phyloP scores from a whole-genome alignment of 2,329 filamentous ascomycete genomes.

The Nigrospora oryzae region DNA sequence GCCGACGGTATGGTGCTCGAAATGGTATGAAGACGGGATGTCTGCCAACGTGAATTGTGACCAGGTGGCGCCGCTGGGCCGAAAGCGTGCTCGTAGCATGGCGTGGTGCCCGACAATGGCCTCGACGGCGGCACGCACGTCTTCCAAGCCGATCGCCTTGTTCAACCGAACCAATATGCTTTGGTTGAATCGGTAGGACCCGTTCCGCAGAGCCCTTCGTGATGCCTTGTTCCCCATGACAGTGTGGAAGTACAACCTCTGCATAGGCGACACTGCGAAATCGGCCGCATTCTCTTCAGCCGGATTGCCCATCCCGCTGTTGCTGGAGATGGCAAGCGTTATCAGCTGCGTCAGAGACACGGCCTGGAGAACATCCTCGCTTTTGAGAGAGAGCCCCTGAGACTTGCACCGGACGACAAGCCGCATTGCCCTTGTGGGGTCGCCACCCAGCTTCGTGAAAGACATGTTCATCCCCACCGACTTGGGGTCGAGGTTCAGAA shows the following conservation, averaged over 20 bases:
- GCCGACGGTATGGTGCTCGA: conserved; percentile 30
- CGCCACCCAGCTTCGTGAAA: conserved; percentile 29
- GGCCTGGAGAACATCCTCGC: conserved; percentile 26
- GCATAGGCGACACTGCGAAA: conserved; percentile 44
- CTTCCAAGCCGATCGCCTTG: conserved; percentile 28
- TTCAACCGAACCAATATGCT: conserved; percentile 38
- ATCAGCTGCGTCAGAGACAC: conserved; percentile 29
- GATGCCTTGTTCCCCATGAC: conserved; percentile 27
- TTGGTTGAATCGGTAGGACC: conserved; percentile 40
- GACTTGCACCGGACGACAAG: conserved; percentile 28
- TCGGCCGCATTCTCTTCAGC: conserved; percentile 23
- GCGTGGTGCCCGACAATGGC: conserved; percentile 40
- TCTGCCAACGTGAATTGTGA: conserved; percentile 33
- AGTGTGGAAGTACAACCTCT: conserved; percentile 43
- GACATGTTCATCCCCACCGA: conserved; percentile 34
- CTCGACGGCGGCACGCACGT: conserved; percentile 38
- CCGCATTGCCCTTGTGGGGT: conserved; percentile 28
- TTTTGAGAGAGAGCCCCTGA: conserved; percentile 26
- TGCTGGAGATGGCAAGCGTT: conserved; percentile 22
- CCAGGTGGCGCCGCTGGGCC: conserved; percentile 29
- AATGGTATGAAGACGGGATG: conserved; percentile 31
- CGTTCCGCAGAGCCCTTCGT: conserved; percentile 18
- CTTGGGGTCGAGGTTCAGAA: conserved; percentile 25
- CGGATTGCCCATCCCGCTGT: conserved; percentile 18
- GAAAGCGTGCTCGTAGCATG: conserved; percentile 42